Evolutionary conservation across 768 basidiomycete genomes (phyloP).

Genomic region (Psilocybe azurescens): DNA sequence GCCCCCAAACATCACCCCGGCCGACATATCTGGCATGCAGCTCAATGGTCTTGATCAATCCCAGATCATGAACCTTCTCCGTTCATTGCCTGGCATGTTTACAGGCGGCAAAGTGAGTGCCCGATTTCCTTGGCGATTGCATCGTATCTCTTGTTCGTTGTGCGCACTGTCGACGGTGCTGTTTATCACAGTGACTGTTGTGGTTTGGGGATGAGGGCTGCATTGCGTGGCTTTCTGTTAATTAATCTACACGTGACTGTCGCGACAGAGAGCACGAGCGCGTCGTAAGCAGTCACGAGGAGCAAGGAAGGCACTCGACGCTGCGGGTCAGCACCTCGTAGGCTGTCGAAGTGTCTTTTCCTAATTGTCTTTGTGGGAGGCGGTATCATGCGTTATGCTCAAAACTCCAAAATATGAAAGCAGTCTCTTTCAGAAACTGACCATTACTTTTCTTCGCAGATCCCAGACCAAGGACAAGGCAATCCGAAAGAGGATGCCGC

Average conservation of each 20-base stretch:
- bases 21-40: constrained; percentile 32
- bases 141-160: constrained; percentile 19
- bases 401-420: too few relatives aligned
- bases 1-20: constrained; percentile 27
- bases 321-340: background rate
- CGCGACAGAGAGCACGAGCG: constrained; percentile 45
- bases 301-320: constrained; percentile 18
- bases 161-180: constrained; percentile 2
- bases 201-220: constrained; percentile 11
- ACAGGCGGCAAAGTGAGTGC: constrained; percentile 53
- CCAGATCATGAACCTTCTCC: constrained; percentile 65
- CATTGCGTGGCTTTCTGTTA: constrained; percentile 16
- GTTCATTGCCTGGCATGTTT: constrained; percentile 58
- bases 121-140: constrained; percentile 13
- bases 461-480: constrained; percentile 44
- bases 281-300: constrained; percentile 43
- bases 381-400: too few relatives aligned
- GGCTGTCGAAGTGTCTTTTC: background rate
- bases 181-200: constrained; percentile 10
- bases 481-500: constrained; percentile 67
- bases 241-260: constrained; percentile 40
- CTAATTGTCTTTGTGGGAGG: background rate
- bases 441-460: constrained; percentile 30
- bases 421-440: background rate
- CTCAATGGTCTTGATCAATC: constrained; percentile 49